Evolutionary conservation across 2,329 filamentous ascomycete genomes (phyloP).

Genomic region (Ustulina deusta): DNA sequence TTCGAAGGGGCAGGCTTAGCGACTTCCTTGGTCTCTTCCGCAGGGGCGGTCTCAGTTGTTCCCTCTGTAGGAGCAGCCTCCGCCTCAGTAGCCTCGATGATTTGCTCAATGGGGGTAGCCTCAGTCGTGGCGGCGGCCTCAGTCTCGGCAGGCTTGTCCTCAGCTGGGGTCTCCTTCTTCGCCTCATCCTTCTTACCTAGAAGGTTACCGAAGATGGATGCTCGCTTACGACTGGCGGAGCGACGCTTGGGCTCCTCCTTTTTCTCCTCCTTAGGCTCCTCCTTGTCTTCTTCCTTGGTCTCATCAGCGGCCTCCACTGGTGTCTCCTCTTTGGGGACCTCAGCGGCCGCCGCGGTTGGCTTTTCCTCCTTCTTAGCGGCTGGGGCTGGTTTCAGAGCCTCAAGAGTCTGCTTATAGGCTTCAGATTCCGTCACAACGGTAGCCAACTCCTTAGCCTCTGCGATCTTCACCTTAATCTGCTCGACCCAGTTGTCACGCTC

Average conservation of each 20-base stretch:
- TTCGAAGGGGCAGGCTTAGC: constrained; percentile 64
- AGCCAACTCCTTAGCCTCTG: constrained; percentile 85
- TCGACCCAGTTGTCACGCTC: constrained; percentile 95
- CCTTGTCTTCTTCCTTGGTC: constrained; percentile 59
- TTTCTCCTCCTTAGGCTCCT: constrained; percentile 59
- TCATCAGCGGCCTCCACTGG: constrained; percentile 55
- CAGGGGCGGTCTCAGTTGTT: constrained; percentile 42
- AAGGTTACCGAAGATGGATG: constrained; percentile 71
- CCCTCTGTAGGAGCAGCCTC: constrained; percentile 49
- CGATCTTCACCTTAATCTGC: constrained; percentile 83
- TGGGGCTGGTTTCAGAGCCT: constrained; percentile 70
- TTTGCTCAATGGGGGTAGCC: constrained; percentile 47
- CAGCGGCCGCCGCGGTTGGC: constrained; percentile 52
- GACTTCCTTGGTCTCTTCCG: constrained; percentile 52
- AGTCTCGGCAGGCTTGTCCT: constrained; percentile 55
- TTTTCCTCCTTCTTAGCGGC: constrained; percentile 60
- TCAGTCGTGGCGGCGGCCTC: constrained; percentile 48
- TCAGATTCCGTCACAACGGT: constrained; percentile 80
- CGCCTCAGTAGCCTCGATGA: constrained; percentile 47
- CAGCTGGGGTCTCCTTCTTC: constrained; percentile 51
- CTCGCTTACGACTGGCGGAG: constrained; percentile 74
- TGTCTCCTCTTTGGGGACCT: constrained; percentile 50
- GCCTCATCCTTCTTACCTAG: constrained; percentile 67
- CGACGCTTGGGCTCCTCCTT: constrained; percentile 71
- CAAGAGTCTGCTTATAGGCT: constrained; percentile 87